Evolutionary conservation across 2,329 filamentous ascomycete species (phyloP), one percentile per base, ranked within the genome.

Genomic region (Botryosphaeria dothidea): DNA sequence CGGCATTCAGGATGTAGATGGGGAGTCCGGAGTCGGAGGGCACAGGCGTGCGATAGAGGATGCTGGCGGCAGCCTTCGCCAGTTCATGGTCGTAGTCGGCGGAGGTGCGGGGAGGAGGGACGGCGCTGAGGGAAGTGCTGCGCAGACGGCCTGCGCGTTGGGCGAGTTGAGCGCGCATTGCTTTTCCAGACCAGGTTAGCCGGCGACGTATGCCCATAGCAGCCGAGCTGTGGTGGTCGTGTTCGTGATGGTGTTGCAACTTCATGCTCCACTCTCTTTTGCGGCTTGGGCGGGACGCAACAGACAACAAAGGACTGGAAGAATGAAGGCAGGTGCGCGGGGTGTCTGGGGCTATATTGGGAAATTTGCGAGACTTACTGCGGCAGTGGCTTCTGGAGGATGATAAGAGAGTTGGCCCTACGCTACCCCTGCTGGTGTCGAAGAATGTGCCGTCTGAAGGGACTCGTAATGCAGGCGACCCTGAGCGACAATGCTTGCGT

Each of bases 1-100:
- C 83, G 8, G 83, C 82, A 69, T 85, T 85, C 69, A 86, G 80
- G 27, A 86, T 80, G 72, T 84, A 83, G 54, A 86, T 73, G 3
- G 83, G 83, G 31, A 83, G 77, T 15, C 82, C 81, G 57, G 80
- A 78, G 45, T 76, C 75, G 7, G 83, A 84, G 17, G 81, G 81
- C 2, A 82, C 75, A 1, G 84, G 84, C 9, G 83, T 84, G 65
- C 79, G 82, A 70, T 84, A 86, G 38, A 86, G 79, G 67, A 86
- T 84, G 43, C 80, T 81, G n/a, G 81, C 78, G 9, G 84, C 84
- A 52, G 80, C 75, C 38, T 77, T 77, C 38, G 83, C 83, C 52
- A 86, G 79, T 43, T 78, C 74, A 3, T 74, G 74, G 21, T 81
- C 78, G 69, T 84, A 86, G 61, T 83, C 81, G 65, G 77, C 74